Evolutionary conservation across 108 stramenopile genomes (phyloP).

Genomic region (Cyclotella baltica): DNA sequence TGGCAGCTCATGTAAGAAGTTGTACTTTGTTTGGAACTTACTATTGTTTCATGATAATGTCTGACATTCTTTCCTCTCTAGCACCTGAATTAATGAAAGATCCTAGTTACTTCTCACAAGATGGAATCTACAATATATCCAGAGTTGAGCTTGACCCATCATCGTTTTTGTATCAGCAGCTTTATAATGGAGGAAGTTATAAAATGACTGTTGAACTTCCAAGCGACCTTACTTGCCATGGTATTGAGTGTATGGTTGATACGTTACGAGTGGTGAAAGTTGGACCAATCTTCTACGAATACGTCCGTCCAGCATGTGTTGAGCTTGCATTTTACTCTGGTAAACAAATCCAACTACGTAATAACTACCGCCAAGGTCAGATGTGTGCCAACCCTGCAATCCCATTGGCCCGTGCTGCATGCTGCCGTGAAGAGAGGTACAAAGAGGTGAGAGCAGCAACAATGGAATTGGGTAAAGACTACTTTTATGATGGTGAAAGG

Average conservation of each 20-base stretch:
- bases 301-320: constrained; percentile 58
- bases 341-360: constrained; percentile 37
- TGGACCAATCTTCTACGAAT: constrained; percentile 62
- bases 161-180: constrained; percentile 34
- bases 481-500: constrained; percentile 58
- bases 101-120: constrained; percentile 16
- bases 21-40: constrained; percentile 6
- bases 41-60: constrained; percentile 22
- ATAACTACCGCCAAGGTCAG: constrained; percentile 31
- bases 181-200: constrained; percentile 37
- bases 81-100: constrained; percentile 48
- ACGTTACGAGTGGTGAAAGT: constrained; percentile 61
- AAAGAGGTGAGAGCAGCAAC: constrained; percentile 25
- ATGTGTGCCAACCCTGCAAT: constrained; percentile 52
- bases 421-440: constrained; percentile 42
- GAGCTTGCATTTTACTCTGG: constrained; percentile 60
- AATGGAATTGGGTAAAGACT: constrained; percentile 31
- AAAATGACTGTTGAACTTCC: constrained; percentile 36
- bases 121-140: constrained; percentile 22
- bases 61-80: not conserved
- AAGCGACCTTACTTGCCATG: constrained; percentile 48
- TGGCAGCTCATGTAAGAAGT: constrained; percentile 16
- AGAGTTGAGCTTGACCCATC: constrained; percentile 22
- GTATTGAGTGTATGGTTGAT: constrained; percentile 59
- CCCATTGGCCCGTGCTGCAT: constrained; percentile 42